These are phyloP conservation scores for Suillus decipiens DNA, from an alignment of 768 basidiomycete species.

Conservation along the genomic window DNA sequence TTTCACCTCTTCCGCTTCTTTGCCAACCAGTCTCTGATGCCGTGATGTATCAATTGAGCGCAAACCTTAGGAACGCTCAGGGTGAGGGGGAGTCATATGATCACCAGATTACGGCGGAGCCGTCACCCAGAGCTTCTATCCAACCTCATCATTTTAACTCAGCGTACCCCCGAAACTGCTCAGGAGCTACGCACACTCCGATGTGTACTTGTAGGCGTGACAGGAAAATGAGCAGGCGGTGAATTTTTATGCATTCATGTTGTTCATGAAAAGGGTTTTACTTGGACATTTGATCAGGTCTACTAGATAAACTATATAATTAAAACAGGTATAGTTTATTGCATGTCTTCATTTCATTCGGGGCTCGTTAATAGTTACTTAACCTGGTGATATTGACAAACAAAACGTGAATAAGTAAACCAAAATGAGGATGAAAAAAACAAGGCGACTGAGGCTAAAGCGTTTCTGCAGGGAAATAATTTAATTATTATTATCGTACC, in stretches of 20 bases:
- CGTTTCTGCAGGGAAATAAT: not conserved
- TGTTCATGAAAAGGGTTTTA: not conserved
- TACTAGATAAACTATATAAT: constrained; percentile 8
- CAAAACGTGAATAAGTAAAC: constrained; percentile 1
- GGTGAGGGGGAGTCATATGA: constrained; percentile 4
- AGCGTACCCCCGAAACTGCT: constrained; percentile 3
- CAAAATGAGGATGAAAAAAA: not conserved
- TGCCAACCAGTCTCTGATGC: constrained; percentile 37
- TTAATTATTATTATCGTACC: constrained; percentile 3
- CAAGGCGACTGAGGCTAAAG: not conserved
- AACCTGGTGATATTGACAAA: constrained; percentile 4
- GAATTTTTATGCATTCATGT: not conserved
- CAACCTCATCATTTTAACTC: constrained; percentile 7
- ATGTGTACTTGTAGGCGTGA: not conserved
- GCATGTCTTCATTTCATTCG: constrained; percentile 6
- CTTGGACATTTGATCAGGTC: constrained; percentile 1
- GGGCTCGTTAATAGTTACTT: constrained; percentile 7
- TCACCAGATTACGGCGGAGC: constrained; percentile 4
- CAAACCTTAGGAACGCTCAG: not conserved
- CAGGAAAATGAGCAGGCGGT: constrained; percentile 3
- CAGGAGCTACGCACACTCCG: not conserved
- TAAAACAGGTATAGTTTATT: constrained; percentile 4
- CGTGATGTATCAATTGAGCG: constrained; percentile 30
- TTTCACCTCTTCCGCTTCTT: constrained; percentile 34
- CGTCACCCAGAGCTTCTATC: not conserved